Percentiles rank a stretch among this genome's conserved stretches.
Evolutionary conservation across 352 stramenopile genomes (phyloP).

Genomic region (Globisporangium cylindrosporum): DNA sequence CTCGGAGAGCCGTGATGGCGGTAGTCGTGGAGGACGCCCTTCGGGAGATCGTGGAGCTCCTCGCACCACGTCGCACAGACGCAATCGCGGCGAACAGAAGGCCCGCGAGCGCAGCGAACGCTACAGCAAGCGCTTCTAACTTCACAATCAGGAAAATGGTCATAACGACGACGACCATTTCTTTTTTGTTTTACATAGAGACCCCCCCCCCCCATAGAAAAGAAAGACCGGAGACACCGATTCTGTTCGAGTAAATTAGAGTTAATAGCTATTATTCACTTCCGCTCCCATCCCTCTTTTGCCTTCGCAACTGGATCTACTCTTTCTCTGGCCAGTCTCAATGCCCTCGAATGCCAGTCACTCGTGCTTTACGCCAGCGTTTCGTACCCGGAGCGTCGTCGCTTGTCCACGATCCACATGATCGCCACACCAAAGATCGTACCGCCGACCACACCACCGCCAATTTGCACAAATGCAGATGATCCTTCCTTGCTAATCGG

Average conservation of each 20-base stretch:
- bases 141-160: not conserved
- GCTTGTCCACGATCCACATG: conserved; percentile 31
- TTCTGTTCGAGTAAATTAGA: too few species aligned
- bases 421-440: conserved; percentile 26
- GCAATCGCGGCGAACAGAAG: conserved; percentile 17
- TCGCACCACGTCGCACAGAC: conserved; percentile 15
- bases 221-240: too few species aligned
- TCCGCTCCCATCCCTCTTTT: not conserved
- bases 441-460: conserved; percentile 29
- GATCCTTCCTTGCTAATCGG: not conserved
- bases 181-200: not conserved
- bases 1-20: not conserved
- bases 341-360: not conserved
- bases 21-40: not conserved
- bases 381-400: conserved; percentile 31
- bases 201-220: not conserved
- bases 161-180: not conserved
- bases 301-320: not conserved
- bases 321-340: not conserved
- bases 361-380: conserved; percentile 18
- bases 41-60: not conserved
- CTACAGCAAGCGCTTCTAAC: conserved; percentile 18
- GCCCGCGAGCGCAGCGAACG: conserved; percentile 14
- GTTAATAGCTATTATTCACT: not conserved
- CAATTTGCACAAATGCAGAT: conserved; percentile 13